Evolutionary conservation across 75 land plant species (phyloP).

Genomic region (Azolla pinnata): DNA sequence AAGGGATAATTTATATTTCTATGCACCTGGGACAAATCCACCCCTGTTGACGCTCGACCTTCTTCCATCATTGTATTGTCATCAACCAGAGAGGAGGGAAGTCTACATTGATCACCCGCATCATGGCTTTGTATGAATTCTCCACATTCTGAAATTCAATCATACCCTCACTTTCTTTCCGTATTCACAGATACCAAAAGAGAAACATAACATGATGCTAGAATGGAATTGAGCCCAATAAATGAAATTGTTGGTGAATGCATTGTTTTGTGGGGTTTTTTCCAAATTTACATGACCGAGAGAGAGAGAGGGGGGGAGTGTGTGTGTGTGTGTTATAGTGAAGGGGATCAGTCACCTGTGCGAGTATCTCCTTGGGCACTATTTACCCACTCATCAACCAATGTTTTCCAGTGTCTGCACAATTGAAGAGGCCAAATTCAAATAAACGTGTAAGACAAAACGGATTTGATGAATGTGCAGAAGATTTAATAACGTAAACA

Average conservation of each 20-base stretch:
- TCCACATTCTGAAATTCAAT: not conserved
- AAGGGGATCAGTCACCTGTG: no score
- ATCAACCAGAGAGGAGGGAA: not conserved
- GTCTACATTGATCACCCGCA: not conserved
- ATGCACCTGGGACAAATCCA: no score
- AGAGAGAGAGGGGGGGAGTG: no score
- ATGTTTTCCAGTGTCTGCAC: slow-evolving; percentile 28
- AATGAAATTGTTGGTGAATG: no score
- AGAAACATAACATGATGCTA: no score
- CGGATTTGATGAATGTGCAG: not conserved
- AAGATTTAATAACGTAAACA: not conserved
- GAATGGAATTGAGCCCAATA: no score
- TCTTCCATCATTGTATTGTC: not conserved
- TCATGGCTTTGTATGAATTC: not conserved
- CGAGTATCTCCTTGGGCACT: slow-evolving; percentile 17
- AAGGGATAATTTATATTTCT: no score
- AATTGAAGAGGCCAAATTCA: not conserved
- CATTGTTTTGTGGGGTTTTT: no score
- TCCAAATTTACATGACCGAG: no score
- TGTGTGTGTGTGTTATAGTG: no score
- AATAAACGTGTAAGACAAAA: not conserved
- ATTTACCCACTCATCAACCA: slow-evolving; percentile 32
- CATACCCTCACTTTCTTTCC: not conserved
- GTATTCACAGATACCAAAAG: slow-evolving; percentile 9
- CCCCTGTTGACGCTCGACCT: no score